These are phyloP conservation scores for Hypoxylon sp. DNA, from an alignment of 2,329 filamentous ascomycete genomes.

Conservation along the genomic window DNA sequence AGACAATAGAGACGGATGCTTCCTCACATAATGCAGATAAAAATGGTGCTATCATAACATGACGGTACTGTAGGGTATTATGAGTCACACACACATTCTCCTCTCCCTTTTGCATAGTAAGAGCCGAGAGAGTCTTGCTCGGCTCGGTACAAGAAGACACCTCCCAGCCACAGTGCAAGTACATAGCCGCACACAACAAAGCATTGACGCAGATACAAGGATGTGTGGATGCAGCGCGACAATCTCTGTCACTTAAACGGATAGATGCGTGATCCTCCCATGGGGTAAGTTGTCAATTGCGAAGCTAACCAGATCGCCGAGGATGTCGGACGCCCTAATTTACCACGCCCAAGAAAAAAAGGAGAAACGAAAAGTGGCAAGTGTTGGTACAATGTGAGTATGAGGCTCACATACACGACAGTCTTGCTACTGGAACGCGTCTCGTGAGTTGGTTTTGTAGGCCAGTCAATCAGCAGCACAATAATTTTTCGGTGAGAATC, in stretches of 20 bases:
- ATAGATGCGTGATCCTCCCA: slow-evolving; percentile 34
- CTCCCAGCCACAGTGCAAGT: slow-evolving; percentile 23
- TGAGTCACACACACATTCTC: too few relatives aligned
- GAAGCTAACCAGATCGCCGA: slow-evolving; percentile 11
- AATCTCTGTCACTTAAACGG: slow-evolving; percentile 33
- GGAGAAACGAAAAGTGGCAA: slow-evolving; percentile 8
- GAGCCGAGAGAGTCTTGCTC: slow-evolving; percentile 21
- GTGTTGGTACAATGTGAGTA: slow-evolving; percentile 14
- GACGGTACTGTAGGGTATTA: too few relatives aligned
- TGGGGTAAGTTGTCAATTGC: slow-evolving; percentile 12
- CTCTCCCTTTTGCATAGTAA: slow-evolving; percentile 18
- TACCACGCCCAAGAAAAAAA: slow-evolving; percentile 6
- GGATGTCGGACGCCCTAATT: slow-evolving; percentile 9
- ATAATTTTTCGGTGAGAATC: slow-evolving; percentile 36
- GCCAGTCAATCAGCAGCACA: slow-evolving; percentile 20
- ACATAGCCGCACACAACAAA: slow-evolving; percentile 47
- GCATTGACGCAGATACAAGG: slow-evolving; percentile 54
- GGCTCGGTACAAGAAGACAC: slow-evolving; percentile 17
- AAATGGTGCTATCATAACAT: slow-evolving; percentile 20
- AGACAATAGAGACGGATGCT: neutral
- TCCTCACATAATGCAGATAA: slow-evolving; percentile 5
- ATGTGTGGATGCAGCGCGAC: slow-evolving; percentile 36
- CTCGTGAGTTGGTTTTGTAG: slow-evolving; percentile 21
- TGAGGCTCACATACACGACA: slow-evolving; percentile 28
- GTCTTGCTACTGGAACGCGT: slow-evolving; percentile 7